Evolutionary conservation across 2,329 filamentous ascomycete genomes (phyloP), one percentile per base, ranked within the genome.

Genomic region (Ophiobolus disseminans): DNA sequence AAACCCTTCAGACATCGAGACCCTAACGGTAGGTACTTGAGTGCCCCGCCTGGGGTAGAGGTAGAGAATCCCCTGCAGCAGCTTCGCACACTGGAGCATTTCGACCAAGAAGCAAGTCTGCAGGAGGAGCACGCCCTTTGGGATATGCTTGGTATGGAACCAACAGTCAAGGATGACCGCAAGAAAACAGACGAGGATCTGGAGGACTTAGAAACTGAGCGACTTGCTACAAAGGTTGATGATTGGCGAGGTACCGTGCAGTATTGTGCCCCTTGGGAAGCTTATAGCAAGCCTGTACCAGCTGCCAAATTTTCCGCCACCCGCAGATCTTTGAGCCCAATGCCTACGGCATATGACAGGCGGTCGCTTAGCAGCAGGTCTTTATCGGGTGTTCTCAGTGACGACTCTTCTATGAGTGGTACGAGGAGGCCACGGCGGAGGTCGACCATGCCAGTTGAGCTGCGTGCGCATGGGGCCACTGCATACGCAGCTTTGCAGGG

Each of bases 191-290:
- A 44, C 55, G 26, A 63, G 68, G 50, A 72, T 66, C 22, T n/a
- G 17, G 44, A 57, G 6, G 38, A 51, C 8, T 23, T 47, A 10
- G 28, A 38, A 21, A 2, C 19, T 8, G 56, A 58, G 73, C 69
- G 62, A 57, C 57, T 43, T 58, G 55, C 44, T 57, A 73, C 55
- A 36, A 73, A 78, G 9, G 45, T 74, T 8, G 59, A 70, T n/a
- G 68, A 78, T 40, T 84, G 82, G 82, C 75, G 78, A 40, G 71
- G 72, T 20, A 70, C 67, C 40, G 69, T 74, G 1, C 60, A 78
- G 2, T 82, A 79, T 41, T 74, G 71, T 36, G 72, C 75, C 14
- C 73, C 78, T 23, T 84, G 82, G 82, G 81, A 84, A 57, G 60
- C 60, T n/a, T 49, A 56, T 30, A 39, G 40, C 0, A 53, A 34